A percentile compares a stretch with the other conserved stretches of the same genome.
These are phyloP conservation scores for Lotus japonicus DNA, from an alignment of 306 rosid species.

Conservation along the genomic window DNA sequence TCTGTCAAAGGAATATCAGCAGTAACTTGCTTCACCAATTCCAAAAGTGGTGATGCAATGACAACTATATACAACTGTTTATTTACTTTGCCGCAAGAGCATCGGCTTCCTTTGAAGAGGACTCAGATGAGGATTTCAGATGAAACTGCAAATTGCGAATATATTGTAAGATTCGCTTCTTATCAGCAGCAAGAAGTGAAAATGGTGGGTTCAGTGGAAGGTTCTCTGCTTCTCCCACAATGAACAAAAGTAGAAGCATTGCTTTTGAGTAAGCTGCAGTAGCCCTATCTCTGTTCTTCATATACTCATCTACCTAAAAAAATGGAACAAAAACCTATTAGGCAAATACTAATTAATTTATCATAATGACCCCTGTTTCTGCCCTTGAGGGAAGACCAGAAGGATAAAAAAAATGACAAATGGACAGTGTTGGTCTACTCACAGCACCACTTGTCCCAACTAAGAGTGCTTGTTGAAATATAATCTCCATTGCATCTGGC, in stretches of 20 bases:
- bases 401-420: neutral
- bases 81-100: conserved; percentile 32
- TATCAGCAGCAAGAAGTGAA: conserved; percentile 38
- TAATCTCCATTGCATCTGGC: conserved; percentile 89
- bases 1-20: conserved; percentile 15
- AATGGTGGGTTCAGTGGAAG: conserved; percentile 75
- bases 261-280: conserved; percentile 72
- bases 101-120: conserved; percentile 27
- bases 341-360: neutral
- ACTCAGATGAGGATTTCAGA: conserved; percentile 32
- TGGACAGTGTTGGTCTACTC: conserved; percentile 28
- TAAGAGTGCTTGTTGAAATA: conserved; percentile 28
- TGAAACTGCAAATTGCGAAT: conserved; percentile 48
- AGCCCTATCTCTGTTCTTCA: conserved; percentile 55
- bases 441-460: conserved; percentile 70
- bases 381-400: neutral
- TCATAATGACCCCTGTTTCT: neutral
- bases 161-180: conserved; percentile 61
- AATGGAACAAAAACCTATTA: neutral
- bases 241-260: conserved; percentile 68
- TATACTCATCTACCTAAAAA: conserved; percentile 67
- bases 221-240: conserved; percentile 65
- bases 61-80: conserved; percentile 28
- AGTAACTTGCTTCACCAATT: conserved; percentile 15
- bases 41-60: conserved; percentile 22